These are phyloP conservation scores for Monilinia vaccinii-corymbosi DNA, from an alignment of 2,329 filamentous ascomycete species.

Conservation along the genomic window DNA sequence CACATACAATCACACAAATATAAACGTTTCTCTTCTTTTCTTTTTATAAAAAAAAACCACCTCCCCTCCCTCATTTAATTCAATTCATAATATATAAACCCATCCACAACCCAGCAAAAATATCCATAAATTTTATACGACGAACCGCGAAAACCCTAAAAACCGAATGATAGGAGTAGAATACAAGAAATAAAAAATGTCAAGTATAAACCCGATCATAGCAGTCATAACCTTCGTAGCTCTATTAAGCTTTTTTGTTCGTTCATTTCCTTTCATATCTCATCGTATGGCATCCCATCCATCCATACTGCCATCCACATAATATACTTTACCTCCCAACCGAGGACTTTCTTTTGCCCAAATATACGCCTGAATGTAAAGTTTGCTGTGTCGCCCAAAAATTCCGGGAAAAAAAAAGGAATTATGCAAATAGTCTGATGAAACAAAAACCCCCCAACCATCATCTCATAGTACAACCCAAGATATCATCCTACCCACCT, in stretches of 20 bases:
- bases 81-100: conserved; percentile 1
- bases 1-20: too few species aligned
- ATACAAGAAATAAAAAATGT: conserved; percentile 7
- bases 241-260: conserved; percentile 9
- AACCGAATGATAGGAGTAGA: conserved; percentile 10
- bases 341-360: conserved; percentile 1
- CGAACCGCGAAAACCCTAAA: not conserved
- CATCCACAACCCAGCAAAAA: not conserved
- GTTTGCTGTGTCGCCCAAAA: not conserved
- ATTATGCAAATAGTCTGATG: conserved; percentile 6
- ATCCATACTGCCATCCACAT: not conserved
- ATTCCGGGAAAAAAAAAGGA: not conserved
- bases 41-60: not conserved
- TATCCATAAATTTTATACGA: not conserved
- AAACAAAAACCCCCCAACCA: not conserved
- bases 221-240: conserved; percentile 9
- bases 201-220: conserved; percentile 10
- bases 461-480: conserved; percentile 9
- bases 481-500: conserved; percentile 3
- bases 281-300: not conserved
- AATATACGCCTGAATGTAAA: conserved; percentile 1
- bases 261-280: not conserved
- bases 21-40: too few species aligned
- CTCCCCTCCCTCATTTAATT: not conserved
- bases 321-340: not conserved